These are phyloP conservation scores for Piloderma croceum DNA, from an alignment of 768 basidiomycete species.

Conservation along the genomic window DNA sequence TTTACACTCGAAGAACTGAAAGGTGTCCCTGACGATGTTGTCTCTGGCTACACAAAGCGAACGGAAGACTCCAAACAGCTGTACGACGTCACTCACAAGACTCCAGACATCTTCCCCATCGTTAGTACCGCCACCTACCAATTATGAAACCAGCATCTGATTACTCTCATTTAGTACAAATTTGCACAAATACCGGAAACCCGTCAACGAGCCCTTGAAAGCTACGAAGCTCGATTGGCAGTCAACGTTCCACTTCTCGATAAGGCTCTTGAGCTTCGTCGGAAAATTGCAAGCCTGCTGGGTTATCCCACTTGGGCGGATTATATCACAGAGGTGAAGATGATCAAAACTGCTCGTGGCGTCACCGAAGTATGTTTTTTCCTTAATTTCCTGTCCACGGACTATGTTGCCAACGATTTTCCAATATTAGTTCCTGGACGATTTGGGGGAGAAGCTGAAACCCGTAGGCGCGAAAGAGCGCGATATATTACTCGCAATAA, in stretches of 20 bases:
- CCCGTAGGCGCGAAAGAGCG: slow-evolving; percentile 69
- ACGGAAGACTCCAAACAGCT: slow-evolving; percentile 52
- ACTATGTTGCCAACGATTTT: not conserved
- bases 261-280: slow-evolving; percentile 64
- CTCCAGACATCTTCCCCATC: slow-evolving; percentile 75
- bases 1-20: slow-evolving; percentile 72
- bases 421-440: slow-evolving; percentile 59
- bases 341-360: slow-evolving; percentile 67
- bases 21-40: slow-evolving; percentile 74
- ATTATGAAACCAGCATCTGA: no score
- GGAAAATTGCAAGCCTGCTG: slow-evolving; percentile 60
- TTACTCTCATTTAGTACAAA: slow-evolving; percentile 55
- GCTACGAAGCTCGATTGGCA: slow-evolving; percentile 60
- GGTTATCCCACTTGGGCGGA: slow-evolving; percentile 81
- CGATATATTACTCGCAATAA: slow-evolving; percentile 61
- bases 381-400: slow-evolving; percentile 7
- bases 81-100: slow-evolving; percentile 76
- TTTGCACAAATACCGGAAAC: slow-evolving; percentile 67
- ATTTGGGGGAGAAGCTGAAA: slow-evolving; percentile 66
- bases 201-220: slow-evolving; percentile 59
- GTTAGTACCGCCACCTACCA: slow-evolving; percentile 45
- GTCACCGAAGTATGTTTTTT: slow-evolving; percentile 46
- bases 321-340: slow-evolving; percentile 79
- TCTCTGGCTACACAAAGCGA: slow-evolving; percentile 70
- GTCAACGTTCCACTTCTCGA: slow-evolving; percentile 68